Evolutionary conservation across 2,329 filamentous ascomycete genomes (phyloP).

Genomic region (Fusarium sp.): DNA sequence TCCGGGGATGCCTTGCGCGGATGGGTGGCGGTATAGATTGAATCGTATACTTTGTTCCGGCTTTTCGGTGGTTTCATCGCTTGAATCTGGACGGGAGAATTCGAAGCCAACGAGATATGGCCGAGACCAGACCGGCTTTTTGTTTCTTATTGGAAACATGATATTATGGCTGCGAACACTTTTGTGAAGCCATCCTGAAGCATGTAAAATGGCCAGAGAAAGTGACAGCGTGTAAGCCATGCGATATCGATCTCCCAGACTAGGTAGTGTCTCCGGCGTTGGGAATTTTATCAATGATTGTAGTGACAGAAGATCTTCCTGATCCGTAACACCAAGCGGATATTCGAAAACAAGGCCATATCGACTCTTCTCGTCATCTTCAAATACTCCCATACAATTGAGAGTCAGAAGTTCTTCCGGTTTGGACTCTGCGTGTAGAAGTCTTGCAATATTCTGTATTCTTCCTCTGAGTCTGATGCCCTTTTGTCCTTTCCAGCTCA

Average conservation of each 20-base stretch:
- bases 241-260: conserved; percentile 10
- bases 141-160: conserved; percentile 1
- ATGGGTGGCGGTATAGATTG: conserved; percentile 19
- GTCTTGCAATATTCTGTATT: conserved; percentile 10
- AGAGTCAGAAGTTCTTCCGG: conserved; percentile 11
- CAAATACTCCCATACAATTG: conserved; percentile 5
- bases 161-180: conserved; percentile 24
- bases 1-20: conserved; percentile 10
- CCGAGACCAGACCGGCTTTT: conserved; percentile 5
- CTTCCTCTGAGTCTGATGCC: conserved; percentile 6
- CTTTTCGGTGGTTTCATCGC: conserved; percentile 14
- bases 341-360: conserved; percentile 5
- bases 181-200: conserved; percentile 23
- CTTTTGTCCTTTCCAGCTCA: conserved; percentile 14
- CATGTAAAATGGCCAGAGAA: conserved; percentile 2
- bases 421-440: conserved; percentile 4
- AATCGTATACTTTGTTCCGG: not conserved
- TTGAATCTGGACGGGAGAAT: conserved; percentile 8
- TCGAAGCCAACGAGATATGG: conserved; percentile 21
- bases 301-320: not conserved
- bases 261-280: conserved; percentile 4
- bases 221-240: not conserved
- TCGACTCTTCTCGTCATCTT: conserved; percentile 2
- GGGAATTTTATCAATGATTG: conserved; percentile 2
- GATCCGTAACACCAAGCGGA: not conserved